Percentiles rank a stretch among this genome's conserved stretches.
phyloP scores from a whole-genome alignment of 169 alveolate species.

The Plasmodium blacklocki region DNA sequence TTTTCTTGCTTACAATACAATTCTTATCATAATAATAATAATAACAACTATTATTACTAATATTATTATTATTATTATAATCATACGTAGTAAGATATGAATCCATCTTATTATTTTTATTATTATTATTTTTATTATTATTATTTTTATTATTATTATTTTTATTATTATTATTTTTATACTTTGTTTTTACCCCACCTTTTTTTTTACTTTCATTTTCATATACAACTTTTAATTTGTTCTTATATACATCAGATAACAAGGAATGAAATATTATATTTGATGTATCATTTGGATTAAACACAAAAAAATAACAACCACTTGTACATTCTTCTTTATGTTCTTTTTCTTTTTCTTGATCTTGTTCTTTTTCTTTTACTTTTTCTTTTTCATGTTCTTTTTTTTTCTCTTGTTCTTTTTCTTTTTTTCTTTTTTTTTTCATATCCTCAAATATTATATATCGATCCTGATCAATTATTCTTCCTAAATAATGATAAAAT shows the following conservation, averaged over 20 bases:
- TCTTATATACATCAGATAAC: slow-evolving; percentile 20
- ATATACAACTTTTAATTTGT: slow-evolving; percentile 9
- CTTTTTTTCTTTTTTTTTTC: neutral
- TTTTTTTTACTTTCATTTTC: slow-evolving; percentile 12
- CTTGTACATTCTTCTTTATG: slow-evolving; percentile 5
- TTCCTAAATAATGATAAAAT: slow-evolving; percentile 38
- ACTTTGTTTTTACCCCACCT: neutral
- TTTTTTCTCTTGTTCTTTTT: neutral
- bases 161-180: neutral
- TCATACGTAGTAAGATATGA: no score
- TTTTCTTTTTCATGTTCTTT: neutral
- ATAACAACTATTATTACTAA: no score
- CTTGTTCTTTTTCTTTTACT: neutral
- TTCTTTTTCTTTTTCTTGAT: neutral
- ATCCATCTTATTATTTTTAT: no score
- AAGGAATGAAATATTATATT: slow-evolving; percentile 46
- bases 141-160: neutral
- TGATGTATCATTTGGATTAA: slow-evolving; percentile 31
- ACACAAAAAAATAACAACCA: slow-evolving; percentile 7
- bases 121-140: no score
- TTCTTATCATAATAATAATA: no score
- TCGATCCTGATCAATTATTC: slow-evolving; percentile 20
- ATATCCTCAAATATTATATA: neutral
- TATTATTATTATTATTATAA: no score
- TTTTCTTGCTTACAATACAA: no score